Evolutionary conservation across 345 rosid species (phyloP), one percentile per base, ranked within the genome.

Genomic region (Pelargonium nanum): DNA sequence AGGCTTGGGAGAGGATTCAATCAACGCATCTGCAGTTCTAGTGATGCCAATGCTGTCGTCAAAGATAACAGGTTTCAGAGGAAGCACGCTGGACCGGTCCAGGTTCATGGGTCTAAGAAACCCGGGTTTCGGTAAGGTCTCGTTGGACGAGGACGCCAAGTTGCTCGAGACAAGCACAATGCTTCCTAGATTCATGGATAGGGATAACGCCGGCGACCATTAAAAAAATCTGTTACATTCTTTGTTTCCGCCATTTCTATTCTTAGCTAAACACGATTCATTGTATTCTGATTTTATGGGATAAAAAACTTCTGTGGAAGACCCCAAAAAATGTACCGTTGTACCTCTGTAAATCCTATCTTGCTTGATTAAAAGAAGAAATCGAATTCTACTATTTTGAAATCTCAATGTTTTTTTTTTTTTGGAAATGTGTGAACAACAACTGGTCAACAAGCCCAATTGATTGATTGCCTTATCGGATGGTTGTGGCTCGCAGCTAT

Each of bases 1-100:
- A 30, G 94, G 97, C 57, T 78, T 89, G 20, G 87, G 88, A 0
- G 99, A 89, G 62, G 99, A 89, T 65, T 81, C 99, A 0, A 89
- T 93, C 58, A 89, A 84, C n/a, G 97, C 99, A 64, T 89, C 99
- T 4, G 97, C 99, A 6, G 67, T 89, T 60, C 81, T 93, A 0
- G 99, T 93, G 54, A 93, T 93, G 97, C 99, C 97, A 19, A 93
- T 93, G 97, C 84, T 93, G 53, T 93, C 97, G 19, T 89, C 99
- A 19, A 93, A 81, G 82, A 84, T 84, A 10, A 88, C 92, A 45
- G 97, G 94, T 30, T 93, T 89, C 57, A 80, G 97, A 75, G 89
- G 91, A 58, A 84, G 71, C 15, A 75, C 78, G 21, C 62, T 89
- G 12, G 94, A 93, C 65, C 69, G 91, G 48, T 79, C 85, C 0